Base-by-base conservation (phyloP, 2,329 filamentous ascomycete species). In the Clonostachys chloroleuca region DNA sequence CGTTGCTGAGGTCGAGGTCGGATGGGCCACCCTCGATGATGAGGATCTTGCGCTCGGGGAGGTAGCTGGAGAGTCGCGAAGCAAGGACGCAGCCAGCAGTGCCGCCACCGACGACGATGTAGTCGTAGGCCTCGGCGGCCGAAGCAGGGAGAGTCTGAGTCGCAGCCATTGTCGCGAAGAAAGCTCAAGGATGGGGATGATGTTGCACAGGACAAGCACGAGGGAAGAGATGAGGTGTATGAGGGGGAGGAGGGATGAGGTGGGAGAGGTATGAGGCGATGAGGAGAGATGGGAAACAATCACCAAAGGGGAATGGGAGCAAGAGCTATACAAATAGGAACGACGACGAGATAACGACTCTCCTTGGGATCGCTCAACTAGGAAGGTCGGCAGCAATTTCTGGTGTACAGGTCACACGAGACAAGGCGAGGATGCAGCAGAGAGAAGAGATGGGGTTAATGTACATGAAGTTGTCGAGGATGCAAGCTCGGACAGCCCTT, bases 11-110 rank as follows among this genome's bases (percentile, higher is more conserved):
- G 74, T 87, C 87, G 69, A 85, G 94, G 67, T 95, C 91, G 63
- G 87, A 92, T 47, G 91, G 91, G 42, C 91, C 91, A 54, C 85
- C 91, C 74, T 96, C 91, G 65, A 96, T 87, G 59, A 95, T 67
- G 49, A 96, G 81, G 48, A 92, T 80, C 55, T 80, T 85, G 72
- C 89, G 91, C 66, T 89, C 77, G 44, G 91, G 91, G 40, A 95
- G 77, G 65, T 95, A 94, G 66, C 90, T 81, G 34, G 89, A 84
- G 51, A 95, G 78, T 45, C 89, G 83, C 46, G 86, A 84, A 47
- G 87, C 89, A 58, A 94, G 80, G 51, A 94, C 89, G 71, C 89
- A 94, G 66, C 89, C 89, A 43, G 89, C 89, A 44, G 89, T 94
- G 61, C 89, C 89, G 53, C 89, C 89, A 54, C 89, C 89, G 44